phyloP scores from a whole-genome alignment of 176 grass and related monocot species.

The bread wheat (Triticum aestivum) region DNA sequence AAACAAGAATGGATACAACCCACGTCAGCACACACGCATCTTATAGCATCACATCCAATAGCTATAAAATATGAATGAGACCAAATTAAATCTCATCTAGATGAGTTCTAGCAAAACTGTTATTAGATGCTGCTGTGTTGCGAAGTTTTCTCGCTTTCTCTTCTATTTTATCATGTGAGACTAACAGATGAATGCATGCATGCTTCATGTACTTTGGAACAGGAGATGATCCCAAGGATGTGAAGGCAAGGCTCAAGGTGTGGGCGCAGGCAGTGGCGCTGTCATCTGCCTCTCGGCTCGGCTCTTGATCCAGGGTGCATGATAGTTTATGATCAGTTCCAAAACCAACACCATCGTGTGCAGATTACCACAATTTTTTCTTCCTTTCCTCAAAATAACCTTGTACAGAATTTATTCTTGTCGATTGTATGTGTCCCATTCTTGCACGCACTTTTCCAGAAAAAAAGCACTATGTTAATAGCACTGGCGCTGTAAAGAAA shows the following conservation, averaged over 20 bases:
- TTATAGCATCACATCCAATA: no score
- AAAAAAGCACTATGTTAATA: background rate
- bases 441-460: background rate
- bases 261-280: conserved; percentile 58
- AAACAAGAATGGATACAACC: no score
- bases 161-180: background rate
- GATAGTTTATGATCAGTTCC: background rate
- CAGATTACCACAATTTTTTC: background rate
- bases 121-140: background rate
- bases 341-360: background rate
- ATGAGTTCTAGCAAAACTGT: no score
- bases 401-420: background rate
- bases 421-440: background rate
- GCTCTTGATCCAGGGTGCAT: conserved; percentile 2
- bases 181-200: background rate
- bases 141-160: background rate
- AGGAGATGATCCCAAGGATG: conserved; percentile 55
- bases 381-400: background rate
- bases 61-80: no score
- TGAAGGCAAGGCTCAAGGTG: conserved; percentile 65
- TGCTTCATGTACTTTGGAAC: background rate
- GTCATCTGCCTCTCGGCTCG: conserved; percentile 32
- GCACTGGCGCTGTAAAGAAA: background rate
- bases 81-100: no score
- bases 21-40: no score